Evolutionary conservation across 2,329 filamentous ascomycete genomes (phyloP).

Genomic region (Colletotrichum noveboracense): DNA sequence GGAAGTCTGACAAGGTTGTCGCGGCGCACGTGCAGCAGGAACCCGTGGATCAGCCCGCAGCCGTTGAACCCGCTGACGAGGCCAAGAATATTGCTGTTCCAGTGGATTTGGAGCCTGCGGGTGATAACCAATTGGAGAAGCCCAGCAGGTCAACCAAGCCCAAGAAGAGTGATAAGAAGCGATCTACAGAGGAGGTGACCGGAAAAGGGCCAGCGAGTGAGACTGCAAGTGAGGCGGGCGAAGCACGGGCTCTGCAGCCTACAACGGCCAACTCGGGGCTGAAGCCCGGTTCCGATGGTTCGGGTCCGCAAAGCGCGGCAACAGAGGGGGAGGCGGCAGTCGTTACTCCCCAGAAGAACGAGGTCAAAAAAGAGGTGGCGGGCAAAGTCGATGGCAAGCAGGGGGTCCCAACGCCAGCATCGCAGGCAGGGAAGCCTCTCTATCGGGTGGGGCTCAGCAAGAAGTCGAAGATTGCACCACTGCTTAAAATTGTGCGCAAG

Average conservation of each 20-base stretch:
- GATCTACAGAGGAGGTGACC: neutral
- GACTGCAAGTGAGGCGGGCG: neutral
- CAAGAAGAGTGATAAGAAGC: neutral
- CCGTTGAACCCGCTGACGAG: neutral
- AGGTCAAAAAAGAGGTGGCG: slow-evolving; percentile 17
- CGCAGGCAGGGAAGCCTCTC: slow-evolving; percentile 39
- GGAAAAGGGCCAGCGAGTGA: neutral
- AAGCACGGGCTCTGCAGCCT: slow-evolving; percentile 2
- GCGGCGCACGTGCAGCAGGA: slow-evolving; percentile 9
- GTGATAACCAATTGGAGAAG: neutral
- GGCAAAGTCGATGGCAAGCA: slow-evolving; percentile 17
- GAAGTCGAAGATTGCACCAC: slow-evolving; percentile 52
- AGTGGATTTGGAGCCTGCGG: neutral
- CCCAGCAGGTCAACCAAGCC: neutral
- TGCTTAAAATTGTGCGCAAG: slow-evolving; percentile 56
- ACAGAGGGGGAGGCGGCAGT: neutral
- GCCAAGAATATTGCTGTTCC: neutral
- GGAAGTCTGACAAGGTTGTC: slow-evolving; percentile 35
- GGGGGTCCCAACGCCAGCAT: slow-evolving; percentile 1
- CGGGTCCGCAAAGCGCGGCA: neutral
- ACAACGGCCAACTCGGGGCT: neutral
- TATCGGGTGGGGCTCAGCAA: slow-evolving; percentile 59
- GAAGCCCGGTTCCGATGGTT: neutral
- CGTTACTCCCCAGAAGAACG: neutral
- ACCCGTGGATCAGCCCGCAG: neutral